phyloP scores from a whole-genome alignment of 192 early-diverging fungal species.

The Coemansia sp. region DNA sequence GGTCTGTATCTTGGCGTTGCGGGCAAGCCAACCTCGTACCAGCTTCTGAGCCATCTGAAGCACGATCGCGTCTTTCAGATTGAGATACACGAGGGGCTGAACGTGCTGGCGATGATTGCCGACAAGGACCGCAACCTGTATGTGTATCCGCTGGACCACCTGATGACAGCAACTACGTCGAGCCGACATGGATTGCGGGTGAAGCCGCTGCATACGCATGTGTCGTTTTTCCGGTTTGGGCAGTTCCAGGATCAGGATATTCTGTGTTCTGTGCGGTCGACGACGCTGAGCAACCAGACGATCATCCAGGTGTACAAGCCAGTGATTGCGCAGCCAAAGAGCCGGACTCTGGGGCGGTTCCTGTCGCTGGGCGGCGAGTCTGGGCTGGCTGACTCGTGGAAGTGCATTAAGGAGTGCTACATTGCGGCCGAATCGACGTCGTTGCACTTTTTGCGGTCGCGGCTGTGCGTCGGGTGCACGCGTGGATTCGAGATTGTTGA shows the following conservation, averaged over 20 bases:
- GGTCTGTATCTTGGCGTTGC: constrained; percentile 79
- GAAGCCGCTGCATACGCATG: constrained; percentile 60
- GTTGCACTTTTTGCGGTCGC: constrained; percentile 81
- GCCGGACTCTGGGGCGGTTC: constrained; percentile 51
- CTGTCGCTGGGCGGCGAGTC: constrained; percentile 43
- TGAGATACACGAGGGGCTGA: constrained; percentile 79
- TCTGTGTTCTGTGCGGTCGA: constrained; percentile 71
- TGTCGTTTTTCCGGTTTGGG: constrained; percentile 76
- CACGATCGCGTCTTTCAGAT: constrained; percentile 84
- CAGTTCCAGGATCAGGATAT: constrained; percentile 59
- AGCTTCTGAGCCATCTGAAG: constrained; percentile 58
- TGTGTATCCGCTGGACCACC: constrained; percentile 57
- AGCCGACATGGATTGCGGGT: constrained; percentile 22
- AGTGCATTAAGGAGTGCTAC: constrained; percentile 82
- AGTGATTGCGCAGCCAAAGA: constrained; percentile 54
- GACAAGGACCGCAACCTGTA: constrained; percentile 66
- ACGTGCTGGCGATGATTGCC: constrained; percentile 77
- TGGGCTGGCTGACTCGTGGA: constrained; percentile 45
- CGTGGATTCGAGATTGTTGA: constrained; percentile 96
- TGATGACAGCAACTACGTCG: constrained; percentile 45
- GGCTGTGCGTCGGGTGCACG: constrained; percentile 84
- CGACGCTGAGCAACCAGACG: constrained; percentile 65
- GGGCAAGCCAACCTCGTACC: constrained; percentile 54
- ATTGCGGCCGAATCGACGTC: constrained; percentile 87
- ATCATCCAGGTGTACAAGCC: constrained; percentile 79